Conservation (phyloP, 768 basidiomycete genomes). For the Pleurotus eryngii region DNA sequence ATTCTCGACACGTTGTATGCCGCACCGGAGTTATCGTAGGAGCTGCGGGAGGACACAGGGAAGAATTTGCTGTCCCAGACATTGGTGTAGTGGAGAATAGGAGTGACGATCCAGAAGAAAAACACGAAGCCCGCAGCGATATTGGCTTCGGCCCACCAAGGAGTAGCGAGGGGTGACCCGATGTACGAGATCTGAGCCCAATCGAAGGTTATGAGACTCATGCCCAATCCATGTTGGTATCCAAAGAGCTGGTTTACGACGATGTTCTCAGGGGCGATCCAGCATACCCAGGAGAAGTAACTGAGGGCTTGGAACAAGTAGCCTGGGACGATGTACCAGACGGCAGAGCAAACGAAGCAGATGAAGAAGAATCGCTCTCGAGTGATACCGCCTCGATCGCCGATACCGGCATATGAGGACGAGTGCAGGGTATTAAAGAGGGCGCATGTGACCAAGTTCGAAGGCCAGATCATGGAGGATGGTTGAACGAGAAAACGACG, state of each 20-base stretch:
- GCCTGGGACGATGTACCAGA: constrained; percentile 51
- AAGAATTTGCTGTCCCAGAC: constrained; percentile 54
- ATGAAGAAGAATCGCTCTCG: constrained; percentile 71
- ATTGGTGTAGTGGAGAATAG: constrained; percentile 54
- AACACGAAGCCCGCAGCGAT: constrained; percentile 56
- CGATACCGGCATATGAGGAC: constrained; percentile 60
- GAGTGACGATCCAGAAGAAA: constrained; percentile 68
- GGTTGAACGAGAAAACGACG: constrained; percentile 73
- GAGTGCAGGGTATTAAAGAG: constrained; percentile 77
- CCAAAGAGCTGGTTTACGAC: constrained; percentile 46
- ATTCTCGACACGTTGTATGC: constrained; percentile 57
- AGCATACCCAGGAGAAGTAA: constrained; percentile 59
- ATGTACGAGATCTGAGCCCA: constrained; percentile 63
- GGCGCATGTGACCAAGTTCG: constrained; percentile 67
- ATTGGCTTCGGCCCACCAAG: constrained; percentile 75
- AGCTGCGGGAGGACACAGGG: constrained; percentile 62
- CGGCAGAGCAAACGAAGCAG: constrained; percentile 49
- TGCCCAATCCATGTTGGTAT: constrained; percentile 46
- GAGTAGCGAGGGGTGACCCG: constrained; percentile 54
- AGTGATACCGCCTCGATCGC: constrained; percentile 55
- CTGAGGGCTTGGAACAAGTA: constrained; percentile 48
- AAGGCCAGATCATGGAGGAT: constrained; percentile 64
- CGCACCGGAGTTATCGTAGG: constrained; percentile 60
- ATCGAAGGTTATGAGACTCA: constrained; percentile 47
- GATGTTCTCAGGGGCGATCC: constrained; percentile 47